Evolutionary conservation across 2,329 filamentous ascomycete species (phyloP).

Genomic region (Sclerotinia glacialis): DNA sequence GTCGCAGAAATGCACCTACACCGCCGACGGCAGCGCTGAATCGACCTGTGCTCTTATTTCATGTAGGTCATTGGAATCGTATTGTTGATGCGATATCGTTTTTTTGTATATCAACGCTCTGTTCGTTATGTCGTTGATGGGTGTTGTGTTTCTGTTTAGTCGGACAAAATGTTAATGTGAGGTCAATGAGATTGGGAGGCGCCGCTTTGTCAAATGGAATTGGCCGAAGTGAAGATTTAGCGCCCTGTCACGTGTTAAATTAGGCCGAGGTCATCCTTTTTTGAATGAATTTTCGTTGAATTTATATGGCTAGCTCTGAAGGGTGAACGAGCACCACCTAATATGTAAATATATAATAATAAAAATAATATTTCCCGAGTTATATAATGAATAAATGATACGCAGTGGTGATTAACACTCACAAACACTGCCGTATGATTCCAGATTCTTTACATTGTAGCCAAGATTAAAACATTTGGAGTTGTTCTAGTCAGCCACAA

Average conservation of each 20-base stretch:
- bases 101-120: conserved; percentile 13
- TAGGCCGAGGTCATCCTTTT: background rate
- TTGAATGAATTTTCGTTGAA: background rate
- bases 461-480: conserved; percentile 4
- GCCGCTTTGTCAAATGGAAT: conserved; percentile 15
- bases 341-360: background rate
- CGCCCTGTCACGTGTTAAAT: conserved; percentile 1
- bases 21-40: conserved; percentile 29
- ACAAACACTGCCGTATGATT: conserved; percentile 4
- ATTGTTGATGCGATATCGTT: conserved; percentile 22
- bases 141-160: conserved; percentile 22
- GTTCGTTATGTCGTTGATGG: conserved; percentile 31
- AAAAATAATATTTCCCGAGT: background rate
- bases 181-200: conserved; percentile 12
- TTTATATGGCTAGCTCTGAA: background rate
- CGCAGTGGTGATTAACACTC: no score
- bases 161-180: conserved; percentile 12
- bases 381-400: background rate
- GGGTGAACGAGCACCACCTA: background rate
- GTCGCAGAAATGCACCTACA: conserved; percentile 27
- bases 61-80: conserved; percentile 26
- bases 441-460: background rate
- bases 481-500: background rate
- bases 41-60: conserved; percentile 23
- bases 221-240: conserved; percentile 3